These are phyloP conservation scores for Mycena sanguinolenta DNA, from an alignment of 768 basidiomycete genomes.

Conservation along the genomic window DNA sequence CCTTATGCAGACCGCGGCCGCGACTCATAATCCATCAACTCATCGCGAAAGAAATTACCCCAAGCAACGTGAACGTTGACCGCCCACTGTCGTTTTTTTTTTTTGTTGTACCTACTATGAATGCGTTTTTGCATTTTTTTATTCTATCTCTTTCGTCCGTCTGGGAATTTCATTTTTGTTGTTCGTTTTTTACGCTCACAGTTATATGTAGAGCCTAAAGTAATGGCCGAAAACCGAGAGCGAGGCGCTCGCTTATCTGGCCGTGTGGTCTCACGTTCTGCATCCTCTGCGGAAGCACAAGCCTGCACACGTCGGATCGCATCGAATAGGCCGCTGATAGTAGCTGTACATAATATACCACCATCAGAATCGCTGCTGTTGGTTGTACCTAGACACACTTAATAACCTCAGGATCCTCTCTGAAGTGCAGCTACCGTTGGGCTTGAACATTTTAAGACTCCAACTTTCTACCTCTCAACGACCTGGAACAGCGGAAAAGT, in stretches of 20 bases:
- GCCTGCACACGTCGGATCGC: not conserved
- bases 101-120: conserved; percentile 19
- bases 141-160: not conserved
- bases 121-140: conserved; percentile 8
- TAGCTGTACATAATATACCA: conserved; percentile 25
- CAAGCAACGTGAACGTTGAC: conserved; percentile 20
- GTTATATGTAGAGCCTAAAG: conserved; percentile 15
- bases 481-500: too few species aligned
- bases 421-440: too few species aligned
- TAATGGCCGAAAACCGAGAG: conserved; percentile 5
- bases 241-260: not conserved
- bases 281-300: not conserved
- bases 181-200: conserved; percentile 1
- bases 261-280: conserved; percentile 2
- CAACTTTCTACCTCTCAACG: too few species aligned
- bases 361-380: not conserved
- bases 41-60: not conserved
- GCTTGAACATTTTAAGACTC: too few species aligned
- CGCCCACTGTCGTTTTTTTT: conserved; percentile 33
- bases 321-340: not conserved
- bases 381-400: not conserved
- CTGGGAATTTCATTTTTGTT: conserved; percentile 4
- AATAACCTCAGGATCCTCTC: not conserved
- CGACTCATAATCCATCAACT: not conserved
- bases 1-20: conserved; percentile 44